These are phyloP conservation scores for Solanum boliviense DNA, from an alignment of 257 asterid species.

Conservation along the genomic window DNA sequence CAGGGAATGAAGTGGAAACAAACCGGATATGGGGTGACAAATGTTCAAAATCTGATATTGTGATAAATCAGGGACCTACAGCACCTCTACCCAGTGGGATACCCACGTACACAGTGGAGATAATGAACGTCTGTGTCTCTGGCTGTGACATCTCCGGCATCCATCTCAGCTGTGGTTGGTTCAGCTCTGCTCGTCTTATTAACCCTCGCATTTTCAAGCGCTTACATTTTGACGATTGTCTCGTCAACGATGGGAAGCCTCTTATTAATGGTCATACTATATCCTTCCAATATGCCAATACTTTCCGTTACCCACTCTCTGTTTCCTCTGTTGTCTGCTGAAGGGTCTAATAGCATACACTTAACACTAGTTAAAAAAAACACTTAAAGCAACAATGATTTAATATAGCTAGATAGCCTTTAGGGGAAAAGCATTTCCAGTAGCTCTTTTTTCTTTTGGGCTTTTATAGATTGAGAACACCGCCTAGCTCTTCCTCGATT, in stretches of 20 bases:
- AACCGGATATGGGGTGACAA: constrained; percentile 72
- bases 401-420: neutral
- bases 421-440: neutral
- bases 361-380: neutral
- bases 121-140: constrained; percentile 51
- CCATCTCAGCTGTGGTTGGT: constrained; percentile 84
- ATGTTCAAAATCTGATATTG: constrained; percentile 68
- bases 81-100: constrained; percentile 77
- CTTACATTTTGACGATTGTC: constrained; percentile 52
- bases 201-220: constrained; percentile 75
- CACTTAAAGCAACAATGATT: neutral
- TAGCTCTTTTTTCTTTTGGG: neutral
- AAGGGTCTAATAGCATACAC: neutral
- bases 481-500: neutral
- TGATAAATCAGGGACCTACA: constrained; percentile 62
- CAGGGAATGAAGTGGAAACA: constrained; percentile 36
- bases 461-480: neutral
- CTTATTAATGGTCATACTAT: constrained; percentile 46
- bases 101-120: constrained; percentile 84
- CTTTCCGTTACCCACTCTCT: constrained; percentile 52
- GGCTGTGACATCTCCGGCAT: constrained; percentile 58
- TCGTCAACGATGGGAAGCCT: constrained; percentile 70
- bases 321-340: constrained; percentile 63
- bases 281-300: constrained; percentile 76
- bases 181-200: constrained; percentile 79